Conservation (phyloP, 805 yeast species). For the Ogataea polymorpha region DNA sequence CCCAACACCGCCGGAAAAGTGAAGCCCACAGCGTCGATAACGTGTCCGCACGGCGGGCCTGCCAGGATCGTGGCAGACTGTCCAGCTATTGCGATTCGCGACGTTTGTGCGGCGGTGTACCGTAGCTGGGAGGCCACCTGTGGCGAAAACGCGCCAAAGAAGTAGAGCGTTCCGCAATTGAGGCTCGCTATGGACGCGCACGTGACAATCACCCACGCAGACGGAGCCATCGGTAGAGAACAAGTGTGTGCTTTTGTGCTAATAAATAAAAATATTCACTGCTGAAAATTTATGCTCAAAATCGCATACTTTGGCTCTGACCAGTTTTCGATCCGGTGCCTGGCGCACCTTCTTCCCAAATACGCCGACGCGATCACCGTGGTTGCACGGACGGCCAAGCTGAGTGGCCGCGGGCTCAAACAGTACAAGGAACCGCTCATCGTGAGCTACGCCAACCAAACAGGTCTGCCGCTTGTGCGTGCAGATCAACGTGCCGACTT, state of each 20-base stretch:
- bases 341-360: slow-evolving; percentile 35
- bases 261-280: not conserved
- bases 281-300: slow-evolving; percentile 11
- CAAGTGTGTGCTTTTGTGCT: not conserved
- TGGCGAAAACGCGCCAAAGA: slow-evolving; percentile 76
- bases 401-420: slow-evolving; percentile 56
- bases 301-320: slow-evolving; percentile 82
- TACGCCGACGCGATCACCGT: slow-evolving; percentile 44
- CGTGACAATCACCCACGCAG: slow-evolving; percentile 16
- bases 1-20: slow-evolving; percentile 50
- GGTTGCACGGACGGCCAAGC: slow-evolving; percentile 61
- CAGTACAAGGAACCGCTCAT: slow-evolving; percentile 52
- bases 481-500: slow-evolving; percentile 50
- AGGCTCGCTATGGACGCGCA: slow-evolving; percentile 31
- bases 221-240: not conserved
- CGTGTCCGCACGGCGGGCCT: slow-evolving; percentile 66
- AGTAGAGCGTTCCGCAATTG: slow-evolving; percentile 70
- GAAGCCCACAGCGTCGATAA: slow-evolving; percentile 65
- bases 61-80: slow-evolving; percentile 58
- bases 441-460: slow-evolving; percentile 36
- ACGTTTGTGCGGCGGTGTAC: slow-evolving; percentile 60
- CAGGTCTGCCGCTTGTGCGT: slow-evolving; percentile 39
- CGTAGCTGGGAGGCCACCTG: slow-evolving; percentile 59
- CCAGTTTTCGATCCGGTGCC: slow-evolving; percentile 56
- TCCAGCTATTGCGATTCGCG: slow-evolving; percentile 64